phyloP scores from a whole-genome alignment of 2,329 filamentous ascomycete genomes.

The Aspergillus nomiae region DNA sequence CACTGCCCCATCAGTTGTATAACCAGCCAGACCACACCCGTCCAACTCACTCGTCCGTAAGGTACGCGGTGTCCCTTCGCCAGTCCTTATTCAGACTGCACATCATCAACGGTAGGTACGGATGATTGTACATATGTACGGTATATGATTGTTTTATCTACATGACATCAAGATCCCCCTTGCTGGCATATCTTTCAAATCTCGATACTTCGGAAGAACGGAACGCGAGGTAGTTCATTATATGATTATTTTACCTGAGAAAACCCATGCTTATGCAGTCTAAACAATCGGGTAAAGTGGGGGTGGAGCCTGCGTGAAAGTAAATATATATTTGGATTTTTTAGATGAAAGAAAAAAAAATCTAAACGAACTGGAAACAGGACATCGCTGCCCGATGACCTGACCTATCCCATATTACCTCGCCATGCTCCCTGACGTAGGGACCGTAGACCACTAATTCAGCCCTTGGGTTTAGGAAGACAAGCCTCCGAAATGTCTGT shows the following conservation, averaged over 20 bases:
- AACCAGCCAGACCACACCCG: neutral
- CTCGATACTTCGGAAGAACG: neutral
- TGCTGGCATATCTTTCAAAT: neutral
- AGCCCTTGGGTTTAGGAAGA: neutral
- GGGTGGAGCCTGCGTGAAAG: neutral
- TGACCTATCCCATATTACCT: neutral
- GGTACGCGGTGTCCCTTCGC: neutral
- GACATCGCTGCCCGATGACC: constrained; percentile 1
- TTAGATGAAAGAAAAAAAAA: neutral
- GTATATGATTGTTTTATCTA: neutral
- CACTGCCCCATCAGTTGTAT: neutral
- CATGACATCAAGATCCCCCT: neutral
- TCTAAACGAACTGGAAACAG: neutral
- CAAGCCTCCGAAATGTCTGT: neutral
- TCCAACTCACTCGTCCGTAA: constrained; percentile 1
- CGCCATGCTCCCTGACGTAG: neutral
- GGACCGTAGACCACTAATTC: neutral
- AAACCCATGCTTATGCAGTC: neutral
- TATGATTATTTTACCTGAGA: neutral
- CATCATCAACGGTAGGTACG: neutral
- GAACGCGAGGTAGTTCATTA: neutral
- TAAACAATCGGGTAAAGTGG: constrained; percentile 2
- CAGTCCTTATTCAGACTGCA: constrained; percentile 4
- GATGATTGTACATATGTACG: neutral
- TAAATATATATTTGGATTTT: neutral